Evolutionary conservation across 805 yeast genomes (phyloP), one percentile per base, ranked within the genome.

Genomic region (Candida mattraensis): DNA sequence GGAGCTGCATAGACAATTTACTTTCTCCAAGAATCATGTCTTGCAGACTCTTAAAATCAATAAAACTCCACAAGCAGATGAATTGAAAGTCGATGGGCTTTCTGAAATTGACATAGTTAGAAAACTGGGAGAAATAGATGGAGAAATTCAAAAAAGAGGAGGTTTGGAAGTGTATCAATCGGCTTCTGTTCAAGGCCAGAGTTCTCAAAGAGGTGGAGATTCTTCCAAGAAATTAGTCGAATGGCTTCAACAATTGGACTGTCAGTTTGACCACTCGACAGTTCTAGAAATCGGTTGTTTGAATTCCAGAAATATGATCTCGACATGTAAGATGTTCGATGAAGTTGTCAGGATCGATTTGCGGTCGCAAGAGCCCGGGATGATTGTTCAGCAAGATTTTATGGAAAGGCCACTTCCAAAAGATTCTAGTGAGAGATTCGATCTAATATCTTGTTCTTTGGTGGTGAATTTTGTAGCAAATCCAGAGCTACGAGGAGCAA

Each of bases 391-490:
- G 57, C 94, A 87, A 60, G 94, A 91, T 57, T 91, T 91, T 52
- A 83, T 89, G 89, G 68, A 80, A 28, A 63, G 89, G 37, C 83
- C 82, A 4, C 44, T 73, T 5, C 94, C 95, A 0, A 37, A 25
- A 5, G 16, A 37, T 3, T 66, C 63, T 0, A 38, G 46, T 0
- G 80, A 76, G 6, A 67, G 56, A 37, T 89, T 80, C 54, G 71
- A 81, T 44, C 51, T 87, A 18, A 66, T 91, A 0, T 86, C 95
- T 6, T 83, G 95, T 44, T 87, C 96, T 0, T 59, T 91, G 37
- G 99, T 91, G 24, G 65, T 91, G 10, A 91, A 91, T 55, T 91
- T 86, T 61, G 96, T 91, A 1, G 86, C 96, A 0, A 76, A 76
- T 1, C 77, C 89, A 0, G 51, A 50, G 7, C 73, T 63, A 10